Base-by-base conservation (phyloP, 140 eudicot genomes). In the Bidens hawaiensis region DNA sequence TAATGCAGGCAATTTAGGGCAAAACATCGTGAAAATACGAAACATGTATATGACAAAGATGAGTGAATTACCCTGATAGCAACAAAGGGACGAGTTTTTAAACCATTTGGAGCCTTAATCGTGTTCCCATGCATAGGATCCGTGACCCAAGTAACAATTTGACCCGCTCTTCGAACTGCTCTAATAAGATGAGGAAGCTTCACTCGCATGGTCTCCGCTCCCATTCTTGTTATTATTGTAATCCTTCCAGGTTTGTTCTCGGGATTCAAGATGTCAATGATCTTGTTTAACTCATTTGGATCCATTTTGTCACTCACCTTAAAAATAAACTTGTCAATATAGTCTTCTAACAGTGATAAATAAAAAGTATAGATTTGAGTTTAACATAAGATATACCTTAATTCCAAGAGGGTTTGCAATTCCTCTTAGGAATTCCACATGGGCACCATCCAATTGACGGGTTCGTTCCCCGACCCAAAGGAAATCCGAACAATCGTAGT, bases 41-140 rank as follows among this genome's bases (percentile, higher is more conserved):
- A 1, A 3, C 22, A 45, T 25, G 9, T 41, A 31, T 49, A 31
- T 4, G 27, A n/a, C 18, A 30, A 27, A 24, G 42, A 23, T 24
- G 23, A 65, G n/a, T 25, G 58, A 48, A 47, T 68, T 84, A 87
- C 96, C 89, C 83, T 73, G 78, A 88, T 88, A 42, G 96, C 66
- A 62, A 84, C 94, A 3, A 82, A 85, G 43, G 94, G 96, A 24
- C 96, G 91, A 75, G 96, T 88, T 73, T 88, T 88, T 45, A 84
- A 67, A 21, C 94, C 94, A 46, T 82, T 79, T 25, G 96, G 96
- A 77, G 96, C 96, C 76, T 88, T 85, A 59, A 85, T 88, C 62
- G 95, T 85, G 79, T 88, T 88, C 42, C 96, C 96, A 55, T 88
- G 96, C 96, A 88, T 86, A 69, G 95, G 95, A 72, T 88, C 96